Conservation (phyloP, 805 yeast species). For the Ogataea sp. region DNA sequence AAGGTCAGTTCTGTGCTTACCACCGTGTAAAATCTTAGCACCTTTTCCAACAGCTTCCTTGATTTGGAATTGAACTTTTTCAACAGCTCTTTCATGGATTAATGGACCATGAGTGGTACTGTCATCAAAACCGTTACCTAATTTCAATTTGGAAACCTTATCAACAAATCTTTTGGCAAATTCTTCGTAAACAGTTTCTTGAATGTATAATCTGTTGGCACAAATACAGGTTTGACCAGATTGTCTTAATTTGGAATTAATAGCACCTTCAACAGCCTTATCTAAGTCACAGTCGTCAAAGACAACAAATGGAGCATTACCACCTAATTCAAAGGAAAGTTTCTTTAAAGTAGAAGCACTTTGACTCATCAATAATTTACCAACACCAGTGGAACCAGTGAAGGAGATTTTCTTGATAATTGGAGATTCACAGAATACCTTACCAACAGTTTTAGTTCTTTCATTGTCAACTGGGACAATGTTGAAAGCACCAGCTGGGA, state of each 20-base stretch:
- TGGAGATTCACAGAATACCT: conserved; percentile 46
- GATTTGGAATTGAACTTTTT: conserved; percentile 54
- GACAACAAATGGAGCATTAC: conserved; percentile 73
- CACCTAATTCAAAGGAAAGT: conserved; percentile 68
- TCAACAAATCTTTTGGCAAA: conserved; percentile 43
- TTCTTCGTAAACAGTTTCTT: conserved; percentile 54
- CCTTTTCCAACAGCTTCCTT: conserved; percentile 60
- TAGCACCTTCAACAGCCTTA: conserved; percentile 56
- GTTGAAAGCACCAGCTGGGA: conserved; percentile 64
- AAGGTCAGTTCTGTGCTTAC: conserved; percentile 40
- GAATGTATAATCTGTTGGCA: conserved; percentile 66
- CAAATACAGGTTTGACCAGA: conserved; percentile 81
- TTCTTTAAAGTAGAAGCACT: conserved; percentile 58
- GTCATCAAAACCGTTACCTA: conserved; percentile 57
- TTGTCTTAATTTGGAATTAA: conserved; percentile 64
- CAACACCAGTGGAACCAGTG: conserved; percentile 74
- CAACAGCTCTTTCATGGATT: conserved; percentile 54
- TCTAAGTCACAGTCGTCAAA: conserved; percentile 68
- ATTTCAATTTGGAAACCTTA: conserved; percentile 33
- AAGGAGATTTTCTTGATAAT: conserved; percentile 60
- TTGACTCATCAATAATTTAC: conserved; percentile 58
- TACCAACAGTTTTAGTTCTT: conserved; percentile 41
- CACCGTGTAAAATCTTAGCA: conserved; percentile 59
- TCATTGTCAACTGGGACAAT: conserved; percentile 42
- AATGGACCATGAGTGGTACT: conserved; percentile 72